Percentiles rank a stretch among this genome's conserved stretches.
These are phyloP conservation scores for Olyra latifolia DNA, from an alignment of 176 grass and related monocot species.

Conservation along the genomic window DNA sequence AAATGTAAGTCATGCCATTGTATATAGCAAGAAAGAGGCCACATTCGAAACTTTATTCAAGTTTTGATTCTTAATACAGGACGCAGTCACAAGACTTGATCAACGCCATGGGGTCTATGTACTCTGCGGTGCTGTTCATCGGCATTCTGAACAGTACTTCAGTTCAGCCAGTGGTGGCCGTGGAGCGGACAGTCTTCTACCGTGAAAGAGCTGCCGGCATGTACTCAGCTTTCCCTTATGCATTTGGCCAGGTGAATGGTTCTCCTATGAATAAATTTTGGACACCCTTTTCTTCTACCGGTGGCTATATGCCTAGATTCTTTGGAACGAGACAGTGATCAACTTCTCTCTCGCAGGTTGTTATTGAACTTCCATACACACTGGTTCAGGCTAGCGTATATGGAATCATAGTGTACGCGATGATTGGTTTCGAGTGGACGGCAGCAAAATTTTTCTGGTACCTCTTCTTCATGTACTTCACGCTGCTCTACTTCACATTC, in stretches of 20 bases:
- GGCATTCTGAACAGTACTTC: constrained; percentile 67
- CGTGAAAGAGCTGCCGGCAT: constrained; percentile 89
- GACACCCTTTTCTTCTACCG: neutral
- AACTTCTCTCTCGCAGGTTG: constrained; percentile 45
- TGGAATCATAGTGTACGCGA: constrained; percentile 71
- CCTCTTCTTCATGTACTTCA: constrained; percentile 85
- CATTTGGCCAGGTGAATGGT: constrained; percentile 83
- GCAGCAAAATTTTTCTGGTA: constrained; percentile 86
- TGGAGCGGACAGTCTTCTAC: constrained; percentile 89
- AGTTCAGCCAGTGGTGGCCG: constrained; percentile 79
- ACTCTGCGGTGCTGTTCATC: constrained; percentile 63
- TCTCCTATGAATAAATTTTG: neutral
- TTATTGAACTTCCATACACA: constrained; percentile 77
- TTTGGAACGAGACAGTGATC: neutral
- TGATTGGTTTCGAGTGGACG: constrained; percentile 91
- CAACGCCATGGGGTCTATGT: constrained; percentile 93
- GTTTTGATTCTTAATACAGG: constrained; percentile 40
- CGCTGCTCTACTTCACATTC: constrained; percentile 91
- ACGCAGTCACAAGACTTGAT: constrained; percentile 50
- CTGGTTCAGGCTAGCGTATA: constrained; percentile 64
- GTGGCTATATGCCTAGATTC: neutral
- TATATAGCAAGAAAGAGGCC: neutral
- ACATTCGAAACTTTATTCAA: neutral
- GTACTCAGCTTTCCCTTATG: constrained; percentile 92
- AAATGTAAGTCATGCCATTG: constrained; percentile 54